Evolutionary conservation across 345 rosid genomes (phyloP).

Genomic region (Eucalyptus leucophloia): DNA sequence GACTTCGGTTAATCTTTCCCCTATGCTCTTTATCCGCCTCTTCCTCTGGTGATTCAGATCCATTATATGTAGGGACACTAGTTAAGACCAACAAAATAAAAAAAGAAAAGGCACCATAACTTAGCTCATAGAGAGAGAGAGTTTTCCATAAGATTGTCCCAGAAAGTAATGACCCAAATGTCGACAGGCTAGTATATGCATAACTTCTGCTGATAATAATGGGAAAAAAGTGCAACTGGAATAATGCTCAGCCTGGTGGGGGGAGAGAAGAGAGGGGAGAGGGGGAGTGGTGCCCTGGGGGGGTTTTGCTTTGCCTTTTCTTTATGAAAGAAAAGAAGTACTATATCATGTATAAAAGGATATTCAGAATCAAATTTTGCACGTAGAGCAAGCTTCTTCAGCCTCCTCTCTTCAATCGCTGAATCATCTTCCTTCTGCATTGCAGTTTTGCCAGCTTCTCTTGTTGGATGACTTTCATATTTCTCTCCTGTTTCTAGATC

Average conservation of each 20-base stretch:
- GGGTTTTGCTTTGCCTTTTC: background rate
- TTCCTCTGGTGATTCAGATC: conserved; percentile 49
- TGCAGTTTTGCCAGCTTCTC: conserved; percentile 10
- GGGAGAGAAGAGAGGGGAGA: no score
- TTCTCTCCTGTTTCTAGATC: conserved; percentile 84
- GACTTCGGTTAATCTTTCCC: conserved; percentile 17
- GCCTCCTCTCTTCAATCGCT: conserved; percentile 42
- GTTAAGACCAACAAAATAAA: conserved; percentile 32
- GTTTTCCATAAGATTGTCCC: background rate
- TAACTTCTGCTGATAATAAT: background rate
- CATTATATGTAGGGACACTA: conserved; percentile 33
- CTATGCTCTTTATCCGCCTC: conserved; percentile 37
- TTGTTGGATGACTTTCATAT: conserved; percentile 13
- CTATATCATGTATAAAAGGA: conserved; percentile 41
- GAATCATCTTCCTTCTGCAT: conserved; percentile 32
- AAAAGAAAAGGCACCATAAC: background rate
- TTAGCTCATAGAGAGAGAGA: background rate
- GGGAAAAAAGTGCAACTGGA: background rate
- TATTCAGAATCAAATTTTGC: conserved; percentile 76
- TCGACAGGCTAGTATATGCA: background rate
- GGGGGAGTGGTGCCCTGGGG: no score
- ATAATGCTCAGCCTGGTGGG: background rate
- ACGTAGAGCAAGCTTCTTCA: conserved; percentile 75
- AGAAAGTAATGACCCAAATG: background rate
- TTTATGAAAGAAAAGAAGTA: background rate